Percentiles rank a stretch among this genome's conserved stretches.
These are phyloP conservation scores for Zymoseptoria passerinii DNA, from an alignment of 2,329 filamentous ascomycete genomes.

Conservation along the genomic window DNA sequence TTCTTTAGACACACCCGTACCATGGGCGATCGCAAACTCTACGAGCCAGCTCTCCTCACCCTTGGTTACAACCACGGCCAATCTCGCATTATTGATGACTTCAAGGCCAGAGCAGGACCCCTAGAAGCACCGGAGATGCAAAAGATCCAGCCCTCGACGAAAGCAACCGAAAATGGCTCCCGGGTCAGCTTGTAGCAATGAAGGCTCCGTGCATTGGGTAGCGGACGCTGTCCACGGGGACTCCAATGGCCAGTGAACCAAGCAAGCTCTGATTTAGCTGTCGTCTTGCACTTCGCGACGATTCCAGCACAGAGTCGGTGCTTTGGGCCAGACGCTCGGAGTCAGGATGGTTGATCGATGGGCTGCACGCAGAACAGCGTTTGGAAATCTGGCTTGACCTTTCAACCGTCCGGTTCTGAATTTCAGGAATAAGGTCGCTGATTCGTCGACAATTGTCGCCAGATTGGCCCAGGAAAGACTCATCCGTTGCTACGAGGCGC, in stretches of 20 bases:
- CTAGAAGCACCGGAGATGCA: too few relatives aligned
- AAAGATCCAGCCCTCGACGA: too few relatives aligned
- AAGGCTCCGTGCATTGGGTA: too few relatives aligned
- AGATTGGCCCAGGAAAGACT: background rate
- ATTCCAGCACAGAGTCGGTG: background rate
- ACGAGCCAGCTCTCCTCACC: background rate
- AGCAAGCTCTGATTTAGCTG: too few relatives aligned
- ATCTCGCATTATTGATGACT: background rate
- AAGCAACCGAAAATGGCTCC: too few relatives aligned
- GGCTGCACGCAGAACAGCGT: background rate
- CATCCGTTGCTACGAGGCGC: background rate
- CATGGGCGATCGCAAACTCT: background rate
- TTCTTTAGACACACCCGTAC: background rate
- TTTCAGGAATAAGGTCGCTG: background rate
- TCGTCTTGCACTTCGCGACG: too few relatives aligned
- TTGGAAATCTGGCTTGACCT: background rate
- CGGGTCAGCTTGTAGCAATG: too few relatives aligned
- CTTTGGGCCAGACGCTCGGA: background rate
- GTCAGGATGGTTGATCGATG: background rate
- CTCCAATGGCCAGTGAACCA: too few relatives aligned
- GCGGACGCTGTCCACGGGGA: too few relatives aligned
- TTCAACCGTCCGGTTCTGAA: background rate
- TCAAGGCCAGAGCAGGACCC: too few relatives aligned
- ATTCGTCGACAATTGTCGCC: too few relatives aligned
- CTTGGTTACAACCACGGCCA: background rate